Base-by-base conservation (phyloP, 495 filamentous ascomycete genomes). In the Penicillium alfredii region DNA sequence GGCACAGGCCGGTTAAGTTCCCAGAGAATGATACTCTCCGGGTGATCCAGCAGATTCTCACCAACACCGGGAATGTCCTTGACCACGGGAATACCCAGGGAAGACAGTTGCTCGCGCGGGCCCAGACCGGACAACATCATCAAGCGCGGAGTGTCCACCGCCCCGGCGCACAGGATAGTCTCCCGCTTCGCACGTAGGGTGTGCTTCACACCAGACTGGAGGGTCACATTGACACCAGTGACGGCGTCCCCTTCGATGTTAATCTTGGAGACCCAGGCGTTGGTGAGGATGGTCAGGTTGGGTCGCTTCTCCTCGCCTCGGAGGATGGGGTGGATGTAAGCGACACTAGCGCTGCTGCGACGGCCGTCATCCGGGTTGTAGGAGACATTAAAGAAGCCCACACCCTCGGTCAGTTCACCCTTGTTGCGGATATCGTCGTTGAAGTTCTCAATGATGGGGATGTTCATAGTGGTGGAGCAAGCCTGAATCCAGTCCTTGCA, bases 271-370 rank as follows among this genome's bases (percentile, higher is more conserved):
- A 88, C 85, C 81, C 83, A 88, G 11, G 84, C 76, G 47, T 87
- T 76, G 39, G 82, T 88, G 29, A 92, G 64, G 33, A 92, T 77
- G 7, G 81, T 88, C 53, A 92, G 60, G 49, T 92, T 92, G 2
- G 79, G 74, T 21, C 83, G 67, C 55, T 77, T 80, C 66, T 88
- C 84, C 20, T 83, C 76, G 5, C 82, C 84, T 8, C 74, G 70
- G 20, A 92, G 66, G 38, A 92, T 87, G 13, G 86, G 86, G 50
- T 92, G 86, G 53, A 92, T 85, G 54, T 92, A 92, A 10, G 86
- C 86, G 3, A 92, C 86, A 48, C 76, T 82, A 33, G 86, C 83
- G 54, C 81, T 86, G 67, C 80, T 85, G 28, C 86, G 73, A 39
- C 73, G 74, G 43, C 85, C 84, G 48, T 84, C 74, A 44, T 88